Percentiles rank a stretch among this genome's conserved stretches.
These are phyloP conservation scores for Davidsoniella australis DNA, from an alignment of 2,329 filamentous ascomycete species.

Conservation along the genomic window DNA sequence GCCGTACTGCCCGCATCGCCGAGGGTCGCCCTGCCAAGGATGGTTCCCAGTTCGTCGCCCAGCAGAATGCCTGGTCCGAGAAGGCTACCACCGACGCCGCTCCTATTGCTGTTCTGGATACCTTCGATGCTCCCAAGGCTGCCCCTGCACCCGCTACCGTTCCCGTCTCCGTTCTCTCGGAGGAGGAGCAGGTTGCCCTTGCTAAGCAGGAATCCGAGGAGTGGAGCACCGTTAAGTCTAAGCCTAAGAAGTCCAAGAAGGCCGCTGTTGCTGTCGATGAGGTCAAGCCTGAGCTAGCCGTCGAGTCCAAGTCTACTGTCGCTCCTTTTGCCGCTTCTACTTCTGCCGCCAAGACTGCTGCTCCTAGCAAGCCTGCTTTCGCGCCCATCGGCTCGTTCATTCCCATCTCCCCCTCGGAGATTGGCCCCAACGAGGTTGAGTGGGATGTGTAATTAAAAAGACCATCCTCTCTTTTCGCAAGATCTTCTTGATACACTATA, in stretches of 20 bases:
- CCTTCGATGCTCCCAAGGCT: constrained; percentile 21
- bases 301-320: constrained; percentile 15
- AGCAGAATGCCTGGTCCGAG: constrained; percentile 27
- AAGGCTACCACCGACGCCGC: constrained; percentile 21
- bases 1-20: constrained; percentile 61
- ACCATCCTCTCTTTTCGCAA: no score
- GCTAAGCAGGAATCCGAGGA: constrained; percentile 33
- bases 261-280: constrained; percentile 12
- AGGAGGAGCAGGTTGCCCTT: constrained; percentile 45
- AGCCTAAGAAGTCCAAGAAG: constrained; percentile 25
- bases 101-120: constrained; percentile 37
- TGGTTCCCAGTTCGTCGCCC: constrained; percentile 40
- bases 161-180: constrained; percentile 29
- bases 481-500: no score
- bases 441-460: constrained; percentile 30
- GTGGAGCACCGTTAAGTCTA: constrained; percentile 41
- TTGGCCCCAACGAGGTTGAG: constrained; percentile 28
- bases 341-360: constrained; percentile 17
- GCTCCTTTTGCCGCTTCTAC: constrained; percentile 14
- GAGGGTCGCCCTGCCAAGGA: constrained; percentile 75
- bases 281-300: constrained; percentile 8
- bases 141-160: constrained; percentile 19
- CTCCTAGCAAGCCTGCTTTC: constrained; percentile 15
- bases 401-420: constrained; percentile 27
- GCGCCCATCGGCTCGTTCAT: constrained; percentile 31